Conservation (phyloP, 371 early-diverging fungal genomes). For the Sporodiniella umbellata region DNA sequence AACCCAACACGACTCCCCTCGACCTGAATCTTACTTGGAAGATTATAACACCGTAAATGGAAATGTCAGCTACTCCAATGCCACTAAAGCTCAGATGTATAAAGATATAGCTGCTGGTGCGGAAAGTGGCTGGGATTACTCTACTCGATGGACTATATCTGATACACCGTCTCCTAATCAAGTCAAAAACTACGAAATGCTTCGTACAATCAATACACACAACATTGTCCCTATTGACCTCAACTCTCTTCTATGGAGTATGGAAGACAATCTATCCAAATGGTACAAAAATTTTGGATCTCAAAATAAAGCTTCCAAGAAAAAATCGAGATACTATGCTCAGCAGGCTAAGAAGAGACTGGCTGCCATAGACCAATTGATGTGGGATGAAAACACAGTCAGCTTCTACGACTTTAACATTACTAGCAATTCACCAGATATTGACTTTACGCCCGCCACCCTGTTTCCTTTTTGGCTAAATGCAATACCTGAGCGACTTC, state of each 20-base stretch:
- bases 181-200: constrained; percentile 27
- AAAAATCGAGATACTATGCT: constrained; percentile 28
- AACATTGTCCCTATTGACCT: constrained; percentile 81
- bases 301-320: constrained; percentile 15
- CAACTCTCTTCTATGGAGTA: constrained; percentile 78
- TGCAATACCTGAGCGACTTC: constrained; percentile 29
- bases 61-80: constrained; percentile 23
- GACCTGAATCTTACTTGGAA: constrained; percentile 78
- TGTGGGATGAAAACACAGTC: constrained; percentile 45
- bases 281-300: constrained; percentile 37
- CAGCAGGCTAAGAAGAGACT: constrained; percentile 34
- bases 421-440: constrained; percentile 24
- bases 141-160: constrained; percentile 65
- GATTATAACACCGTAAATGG: constrained; percentile 61
- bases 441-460: constrained; percentile 38
- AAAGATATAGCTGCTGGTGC: constrained; percentile 79
- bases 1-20: constrained; percentile 57
- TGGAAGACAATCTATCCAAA: constrained; percentile 58
- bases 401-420: constrained; percentile 60
- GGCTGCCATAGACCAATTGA: constrained; percentile 42
- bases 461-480: constrained; percentile 51
- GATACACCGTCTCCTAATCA: constrained; percentile 23
- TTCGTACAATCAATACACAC: constrained; percentile 56
- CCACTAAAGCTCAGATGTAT: constrained; percentile 43
- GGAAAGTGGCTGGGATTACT: constrained; percentile 91